Evolutionary conservation across 148 eudicot species (phyloP).

Genomic region (Simmondsia chinensis): DNA sequence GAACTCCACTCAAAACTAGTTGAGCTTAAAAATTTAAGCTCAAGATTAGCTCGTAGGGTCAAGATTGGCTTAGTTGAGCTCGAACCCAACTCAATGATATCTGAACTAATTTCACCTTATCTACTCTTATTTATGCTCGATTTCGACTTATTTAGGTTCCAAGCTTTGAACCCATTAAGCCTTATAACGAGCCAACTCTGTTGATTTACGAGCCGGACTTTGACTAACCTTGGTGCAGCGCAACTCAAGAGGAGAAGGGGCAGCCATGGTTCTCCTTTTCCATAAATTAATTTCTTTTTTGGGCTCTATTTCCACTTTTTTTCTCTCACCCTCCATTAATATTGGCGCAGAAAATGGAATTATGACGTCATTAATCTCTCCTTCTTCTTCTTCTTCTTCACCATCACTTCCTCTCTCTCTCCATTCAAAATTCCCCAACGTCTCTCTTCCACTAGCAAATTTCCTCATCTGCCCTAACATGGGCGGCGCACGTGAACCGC

Average conservation of each 20-base stretch:
- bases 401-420: conserved; percentile 3
- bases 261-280: conserved; percentile 73
- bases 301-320: conserved; percentile 19
- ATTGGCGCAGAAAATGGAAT: conserved; percentile 64
- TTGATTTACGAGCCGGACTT: no score
- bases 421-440: conserved; percentile 58
- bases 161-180: background rate
- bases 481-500: conserved; percentile 29
- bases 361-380: conserved; percentile 27
- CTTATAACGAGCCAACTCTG: no score
- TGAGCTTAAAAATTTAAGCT: no score
- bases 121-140: no score
- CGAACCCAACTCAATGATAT: no score
- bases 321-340: conserved; percentile 17
- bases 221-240: conserved; percentile 12
- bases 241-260: conserved; percentile 61
- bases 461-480: conserved; percentile 49
- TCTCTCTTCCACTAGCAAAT: conserved; percentile 67
- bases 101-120: no score
- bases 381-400: conserved; percentile 18
- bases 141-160: no score
- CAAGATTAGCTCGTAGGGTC: no score
- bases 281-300: conserved; percentile 79
- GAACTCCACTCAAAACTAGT: no score
- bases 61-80: no score